Conservation (phyloP, 2,329 filamentous ascomycete genomes). For the Daldinia sp. region DNA sequence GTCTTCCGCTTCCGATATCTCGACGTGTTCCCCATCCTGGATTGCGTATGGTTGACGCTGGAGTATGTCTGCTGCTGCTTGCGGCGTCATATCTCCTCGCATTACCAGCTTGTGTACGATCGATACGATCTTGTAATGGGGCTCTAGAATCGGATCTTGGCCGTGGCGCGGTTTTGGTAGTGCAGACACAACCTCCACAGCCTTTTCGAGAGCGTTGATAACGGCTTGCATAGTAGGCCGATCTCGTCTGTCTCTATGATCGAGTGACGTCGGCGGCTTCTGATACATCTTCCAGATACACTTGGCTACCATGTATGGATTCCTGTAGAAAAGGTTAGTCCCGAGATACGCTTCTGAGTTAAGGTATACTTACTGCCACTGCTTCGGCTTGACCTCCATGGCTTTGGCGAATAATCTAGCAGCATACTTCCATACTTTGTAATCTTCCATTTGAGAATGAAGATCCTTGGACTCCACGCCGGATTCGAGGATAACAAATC, state of each 20-base stretch:
- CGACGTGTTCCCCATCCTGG: constrained; percentile 61
- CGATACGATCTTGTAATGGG: constrained; percentile 91
- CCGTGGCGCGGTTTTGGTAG: constrained; percentile 68
- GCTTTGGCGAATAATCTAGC: constrained; percentile 68
- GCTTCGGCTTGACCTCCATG: constrained; percentile 64
- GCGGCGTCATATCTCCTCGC: constrained; percentile 60
- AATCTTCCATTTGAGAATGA: constrained; percentile 68
- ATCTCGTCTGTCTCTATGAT: constrained; percentile 56
- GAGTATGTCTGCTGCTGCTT: constrained; percentile 65
- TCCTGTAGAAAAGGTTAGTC: constrained; percentile 53
- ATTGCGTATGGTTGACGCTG: constrained; percentile 67
- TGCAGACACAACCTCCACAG: constrained; percentile 63
- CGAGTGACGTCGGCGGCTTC: constrained; percentile 59
- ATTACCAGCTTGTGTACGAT: constrained; percentile 84
- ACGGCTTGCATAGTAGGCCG: constrained; percentile 58
- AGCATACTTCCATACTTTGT: constrained; percentile 72
- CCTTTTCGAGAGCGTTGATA: constrained; percentile 63
- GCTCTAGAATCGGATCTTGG: constrained; percentile 84
- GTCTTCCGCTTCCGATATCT: constrained; percentile 71
- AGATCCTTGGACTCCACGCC: constrained; percentile 64
- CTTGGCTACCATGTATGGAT: constrained; percentile 71
- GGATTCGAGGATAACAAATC: constrained; percentile 66
- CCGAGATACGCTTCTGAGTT: background rate
- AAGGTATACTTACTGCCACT: constrained; percentile 66
- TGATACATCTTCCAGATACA: constrained; percentile 75